Evolutionary conservation across 1,139 yeast genomes (phyloP).

Genomic region (Pneumocystis carinii): DNA sequence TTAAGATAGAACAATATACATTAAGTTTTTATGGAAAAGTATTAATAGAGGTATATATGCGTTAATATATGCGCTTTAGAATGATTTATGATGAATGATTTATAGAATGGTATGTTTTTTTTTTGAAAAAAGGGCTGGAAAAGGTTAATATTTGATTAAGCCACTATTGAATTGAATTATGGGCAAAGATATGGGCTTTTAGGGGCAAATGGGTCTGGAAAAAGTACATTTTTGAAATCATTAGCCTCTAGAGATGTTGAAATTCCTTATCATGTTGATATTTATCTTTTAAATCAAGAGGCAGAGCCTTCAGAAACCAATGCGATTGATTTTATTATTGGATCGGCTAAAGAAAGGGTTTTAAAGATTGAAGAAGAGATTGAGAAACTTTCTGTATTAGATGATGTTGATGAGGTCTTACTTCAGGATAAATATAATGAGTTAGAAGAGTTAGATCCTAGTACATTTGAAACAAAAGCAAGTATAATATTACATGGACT

Average conservation of each 20-base stretch:
- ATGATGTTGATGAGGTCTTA: constrained; percentile 83
- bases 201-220: constrained; percentile 99
- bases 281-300: constrained; percentile 88
- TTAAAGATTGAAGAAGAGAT: constrained; percentile 82
- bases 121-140: background rate
- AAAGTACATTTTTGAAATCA: constrained; percentile 83
- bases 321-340: constrained; percentile 90
- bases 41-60: constrained; percentile 72
- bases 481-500: constrained; percentile 92
- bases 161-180: constrained; percentile 78
- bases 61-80: constrained; percentile 92
- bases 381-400: constrained; percentile 75
- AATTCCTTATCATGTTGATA: constrained; percentile 78
- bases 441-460: constrained; percentile 89
- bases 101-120: constrained; percentile 16
- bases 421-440: constrained; percentile 86
- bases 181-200: constrained; percentile 93
- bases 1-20: constrained; percentile 38
- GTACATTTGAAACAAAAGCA: constrained; percentile 92
- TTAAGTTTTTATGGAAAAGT: constrained; percentile 83
- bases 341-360: constrained; percentile 88
- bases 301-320: constrained; percentile 86
- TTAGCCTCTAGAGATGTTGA: constrained; percentile 95
- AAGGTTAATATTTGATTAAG: constrained; percentile 74
- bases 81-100: constrained; percentile 48